phyloP scores from a whole-genome alignment of 2,329 filamentous ascomycete genomes.

The Microdochium trichocladiopsis region DNA sequence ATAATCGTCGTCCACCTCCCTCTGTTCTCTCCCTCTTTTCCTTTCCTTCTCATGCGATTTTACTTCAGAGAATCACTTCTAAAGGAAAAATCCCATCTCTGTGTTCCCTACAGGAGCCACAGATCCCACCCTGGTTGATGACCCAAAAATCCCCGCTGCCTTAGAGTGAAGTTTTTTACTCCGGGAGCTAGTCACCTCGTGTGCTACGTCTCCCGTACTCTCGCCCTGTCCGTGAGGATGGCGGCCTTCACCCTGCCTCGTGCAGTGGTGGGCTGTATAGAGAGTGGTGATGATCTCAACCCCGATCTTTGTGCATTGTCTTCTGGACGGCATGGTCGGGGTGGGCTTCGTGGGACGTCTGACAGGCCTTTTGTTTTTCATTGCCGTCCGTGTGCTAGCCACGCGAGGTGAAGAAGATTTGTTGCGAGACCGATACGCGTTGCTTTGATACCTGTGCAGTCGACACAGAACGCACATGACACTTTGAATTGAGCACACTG shows the following conservation, averaged over 20 bases:
- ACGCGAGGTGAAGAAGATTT: conserved; percentile 44
- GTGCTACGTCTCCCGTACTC: conserved; percentile 33
- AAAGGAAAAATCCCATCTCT: conserved; percentile 90
- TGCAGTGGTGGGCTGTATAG: conserved; percentile 55
- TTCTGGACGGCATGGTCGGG: conserved; percentile 67
- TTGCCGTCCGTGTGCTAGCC: conserved; percentile 47
- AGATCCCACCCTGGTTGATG: conserved; percentile 96
- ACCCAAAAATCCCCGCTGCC: conserved; percentile 76
- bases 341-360: conserved; percentile 86
- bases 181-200: conserved; percentile 25
- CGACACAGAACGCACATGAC: too few species aligned
- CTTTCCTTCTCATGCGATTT: neutral
- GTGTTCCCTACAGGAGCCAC: conserved; percentile 88
- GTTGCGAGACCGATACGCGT: too few species aligned
- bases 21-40: neutral
- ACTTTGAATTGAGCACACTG: too few species aligned
- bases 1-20: neutral
- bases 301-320: conserved; percentile 52
- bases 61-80: conserved; percentile 81
- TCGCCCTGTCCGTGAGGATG: conserved; percentile 56
- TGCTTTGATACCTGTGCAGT: too few species aligned
- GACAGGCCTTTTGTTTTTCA: conserved; percentile 59
- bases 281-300: conserved; percentile 94
- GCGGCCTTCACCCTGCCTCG: conserved; percentile 30
- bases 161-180: conserved; percentile 69